Evolutionary conservation across 1,139 yeast species (phyloP).

Genomic region (Insectozyma bohioensis): DNA sequence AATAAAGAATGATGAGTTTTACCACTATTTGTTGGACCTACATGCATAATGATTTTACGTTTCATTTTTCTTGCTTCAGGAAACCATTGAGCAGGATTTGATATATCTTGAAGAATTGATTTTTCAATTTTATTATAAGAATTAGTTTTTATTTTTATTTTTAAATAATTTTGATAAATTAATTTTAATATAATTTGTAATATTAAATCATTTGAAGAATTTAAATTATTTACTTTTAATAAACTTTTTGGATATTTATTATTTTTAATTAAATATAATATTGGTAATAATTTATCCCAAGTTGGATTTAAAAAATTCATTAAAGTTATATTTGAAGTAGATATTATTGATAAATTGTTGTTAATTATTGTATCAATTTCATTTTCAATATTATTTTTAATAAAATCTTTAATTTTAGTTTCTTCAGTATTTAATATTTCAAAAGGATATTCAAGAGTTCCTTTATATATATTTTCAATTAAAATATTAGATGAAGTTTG

Average conservation of each 20-base stretch:
- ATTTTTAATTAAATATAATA: constrained; percentile 20
- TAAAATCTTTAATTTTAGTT: too few relatives aligned
- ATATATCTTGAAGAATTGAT: constrained; percentile 46
- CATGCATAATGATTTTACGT: constrained; percentile 81
- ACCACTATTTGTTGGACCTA: constrained; percentile 98
- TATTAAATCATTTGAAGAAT: constrained; percentile 21
- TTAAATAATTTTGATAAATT: constrained; percentile 23
- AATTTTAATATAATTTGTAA: constrained; percentile 23
- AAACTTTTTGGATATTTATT: constrained; percentile 22
- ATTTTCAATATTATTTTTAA: too few relatives aligned
- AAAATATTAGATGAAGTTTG: too few relatives aligned
- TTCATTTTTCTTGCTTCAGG: constrained; percentile 83
- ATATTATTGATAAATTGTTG: background rate
- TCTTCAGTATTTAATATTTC: too few relatives aligned
- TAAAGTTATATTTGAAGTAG: constrained; percentile 7
- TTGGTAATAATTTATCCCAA: constrained; percentile 19
- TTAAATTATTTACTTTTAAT: constrained; percentile 17
- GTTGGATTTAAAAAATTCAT: constrained; percentile 34
- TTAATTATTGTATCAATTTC: too few relatives aligned
- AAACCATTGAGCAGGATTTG: constrained; percentile 82
- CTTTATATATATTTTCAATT: too few relatives aligned
- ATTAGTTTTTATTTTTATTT: constrained; percentile 16
- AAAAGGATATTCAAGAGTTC: too few relatives aligned
- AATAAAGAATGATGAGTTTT: constrained; percentile 84
- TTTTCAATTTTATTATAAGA: constrained; percentile 17